Evolutionary conservation across 1,139 yeast genomes (phyloP).

Genomic region (Suhomyces coccinellae): DNA sequence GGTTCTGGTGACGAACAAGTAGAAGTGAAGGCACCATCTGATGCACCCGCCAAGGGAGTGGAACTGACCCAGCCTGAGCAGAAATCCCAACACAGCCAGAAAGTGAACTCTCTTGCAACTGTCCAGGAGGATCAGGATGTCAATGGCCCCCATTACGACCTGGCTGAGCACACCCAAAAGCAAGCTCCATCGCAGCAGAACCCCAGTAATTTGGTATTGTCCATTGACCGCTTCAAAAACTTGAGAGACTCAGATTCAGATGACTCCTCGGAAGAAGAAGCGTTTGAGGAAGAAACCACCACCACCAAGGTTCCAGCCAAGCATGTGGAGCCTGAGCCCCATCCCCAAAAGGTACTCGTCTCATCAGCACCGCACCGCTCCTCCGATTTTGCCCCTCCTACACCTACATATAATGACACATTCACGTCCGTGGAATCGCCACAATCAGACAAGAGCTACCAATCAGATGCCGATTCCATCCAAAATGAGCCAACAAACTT

Average conservation of each 20-base stretch:
- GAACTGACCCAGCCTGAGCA: background rate
- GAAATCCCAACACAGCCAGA: background rate
- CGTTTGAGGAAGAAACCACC: background rate
- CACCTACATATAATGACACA: slow-evolving; percentile 24
- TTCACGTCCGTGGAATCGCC: slow-evolving; percentile 31
- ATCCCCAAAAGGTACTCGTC: background rate
- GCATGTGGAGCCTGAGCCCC: background rate
- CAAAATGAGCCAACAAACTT: slow-evolving; percentile 36
- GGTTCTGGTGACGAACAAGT: slow-evolving; percentile 18
- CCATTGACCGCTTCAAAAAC: slow-evolving; percentile 32
- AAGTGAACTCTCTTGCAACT: background rate
- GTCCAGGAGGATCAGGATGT: background rate
- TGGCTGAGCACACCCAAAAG: background rate
- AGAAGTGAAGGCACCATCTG: background rate
- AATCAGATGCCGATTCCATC: slow-evolving; percentile 40
- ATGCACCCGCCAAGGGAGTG: background rate
- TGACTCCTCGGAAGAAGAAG: slow-evolving; percentile 22
- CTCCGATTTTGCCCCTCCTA: slow-evolving; percentile 27
- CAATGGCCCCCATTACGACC: background rate
- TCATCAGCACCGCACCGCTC: background rate
- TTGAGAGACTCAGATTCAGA: slow-evolving; percentile 20
- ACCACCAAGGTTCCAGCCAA: background rate
- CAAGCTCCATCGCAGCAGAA: background rate
- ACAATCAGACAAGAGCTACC: slow-evolving; percentile 33
- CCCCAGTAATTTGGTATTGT: slow-evolving; percentile 30